Evolutionary conservation across 2,329 filamentous ascomycete genomes (phyloP).

Genomic region (Cercospora beticola): DNA sequence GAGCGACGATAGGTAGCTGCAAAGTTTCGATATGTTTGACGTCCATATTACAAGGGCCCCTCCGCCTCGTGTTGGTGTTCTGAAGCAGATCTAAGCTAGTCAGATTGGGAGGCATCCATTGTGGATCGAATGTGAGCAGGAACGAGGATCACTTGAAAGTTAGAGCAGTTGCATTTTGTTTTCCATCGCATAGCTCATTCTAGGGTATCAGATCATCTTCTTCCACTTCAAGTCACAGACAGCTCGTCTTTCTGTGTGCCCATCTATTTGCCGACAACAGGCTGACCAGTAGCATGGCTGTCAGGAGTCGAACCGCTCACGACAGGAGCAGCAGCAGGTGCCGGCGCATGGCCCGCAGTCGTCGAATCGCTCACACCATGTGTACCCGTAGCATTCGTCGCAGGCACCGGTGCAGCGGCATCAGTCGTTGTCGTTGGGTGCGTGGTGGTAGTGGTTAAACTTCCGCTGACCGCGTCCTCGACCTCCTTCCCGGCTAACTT

Average conservation of each 20-base stretch:
- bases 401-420: neutral
- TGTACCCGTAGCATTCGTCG: neutral
- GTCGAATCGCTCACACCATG: neutral
- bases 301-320: neutral
- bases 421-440: neutral
- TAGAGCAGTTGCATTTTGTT: neutral
- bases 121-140: neutral
- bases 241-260: no score
- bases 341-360: neutral
- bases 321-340: neutral
- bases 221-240: neutral
- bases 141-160: neutral
- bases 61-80: neutral
- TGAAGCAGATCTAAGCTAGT: neutral
- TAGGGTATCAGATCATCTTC: slow-evolving; percentile 1
- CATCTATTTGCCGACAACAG: neutral
- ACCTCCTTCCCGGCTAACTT: slow-evolving; percentile 26
- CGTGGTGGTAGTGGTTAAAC: neutral
- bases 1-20: neutral
- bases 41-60: no score
- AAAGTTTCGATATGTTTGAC: neutral
- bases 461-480: slow-evolving; percentile 1
- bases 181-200: neutral
- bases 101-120: neutral
- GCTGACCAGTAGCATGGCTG: slow-evolving; percentile 9